Evolutionary conservation across 2,329 filamentous ascomycete genomes (phyloP).

Genomic region (Alternaria panax): DNA sequence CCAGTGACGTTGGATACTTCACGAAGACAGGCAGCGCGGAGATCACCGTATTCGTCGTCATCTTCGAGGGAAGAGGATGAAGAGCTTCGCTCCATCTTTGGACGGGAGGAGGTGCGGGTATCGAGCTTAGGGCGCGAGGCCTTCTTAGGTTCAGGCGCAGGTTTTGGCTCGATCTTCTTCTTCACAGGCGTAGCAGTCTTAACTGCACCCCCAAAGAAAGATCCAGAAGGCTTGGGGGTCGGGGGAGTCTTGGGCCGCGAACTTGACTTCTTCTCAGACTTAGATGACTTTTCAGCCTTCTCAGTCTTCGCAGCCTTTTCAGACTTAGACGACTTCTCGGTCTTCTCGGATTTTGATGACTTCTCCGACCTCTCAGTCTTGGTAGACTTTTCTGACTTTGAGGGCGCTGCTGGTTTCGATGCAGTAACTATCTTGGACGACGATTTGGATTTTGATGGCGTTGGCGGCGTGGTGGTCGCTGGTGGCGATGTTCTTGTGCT

Average conservation of each 20-base stretch:
- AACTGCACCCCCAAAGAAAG: background rate
- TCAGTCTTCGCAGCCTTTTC: slow-evolving; percentile 6
- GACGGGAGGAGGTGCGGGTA: slow-evolving; percentile 10
- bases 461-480: slow-evolving; percentile 1
- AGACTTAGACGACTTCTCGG: background rate
- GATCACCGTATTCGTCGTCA: slow-evolving; percentile 7
- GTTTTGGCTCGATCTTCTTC: slow-evolving; percentile 12
- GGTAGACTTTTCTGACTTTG: slow-evolving; percentile 10
- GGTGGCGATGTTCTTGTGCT: slow-evolving; percentile 10
- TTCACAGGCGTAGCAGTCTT: background rate
- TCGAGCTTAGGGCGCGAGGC: slow-evolving; percentile 8
- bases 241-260: slow-evolving; percentile 19
- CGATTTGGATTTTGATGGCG: slow-evolving; percentile 14
- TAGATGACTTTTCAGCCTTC: slow-evolving; percentile 11
- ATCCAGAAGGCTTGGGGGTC: slow-evolving; percentile 6
- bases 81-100: slow-evolving; percentile 10
- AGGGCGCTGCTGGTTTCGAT: slow-evolving; percentile 10
- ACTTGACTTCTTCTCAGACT: slow-evolving; percentile 5
- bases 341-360: background rate
- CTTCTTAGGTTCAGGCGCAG: slow-evolving; percentile 6
- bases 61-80: slow-evolving; percentile 10
- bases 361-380: slow-evolving; percentile 1
- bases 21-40: slow-evolving; percentile 17
- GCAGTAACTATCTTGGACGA: background rate
- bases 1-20: slow-evolving; percentile 30